Conservation (phyloP, 192 early-diverging fungal genomes). For the Geranomyces variabilis region DNA sequence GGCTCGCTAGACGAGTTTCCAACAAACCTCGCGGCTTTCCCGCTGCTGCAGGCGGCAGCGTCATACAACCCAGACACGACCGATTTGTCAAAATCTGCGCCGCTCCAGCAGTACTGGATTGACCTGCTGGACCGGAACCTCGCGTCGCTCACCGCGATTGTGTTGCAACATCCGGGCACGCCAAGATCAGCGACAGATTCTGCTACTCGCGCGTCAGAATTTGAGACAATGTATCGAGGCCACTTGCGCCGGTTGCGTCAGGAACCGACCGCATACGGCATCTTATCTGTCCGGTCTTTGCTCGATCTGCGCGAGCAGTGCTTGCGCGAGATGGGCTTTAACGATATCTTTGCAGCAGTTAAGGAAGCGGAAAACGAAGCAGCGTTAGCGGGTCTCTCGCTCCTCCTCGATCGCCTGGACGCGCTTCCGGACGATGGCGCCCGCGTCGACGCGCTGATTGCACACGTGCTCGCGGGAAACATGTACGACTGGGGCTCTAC, state of each 20-base stretch:
- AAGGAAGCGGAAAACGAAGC: conserved; percentile 69
- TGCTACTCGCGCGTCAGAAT: conserved; percentile 42
- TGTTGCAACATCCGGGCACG: conserved; percentile 44
- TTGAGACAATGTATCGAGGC: conserved; percentile 68
- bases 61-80: conserved; percentile 74
- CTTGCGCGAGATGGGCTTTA: conserved; percentile 78
- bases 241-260: conserved; percentile 66
- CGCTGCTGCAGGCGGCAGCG: conserved; percentile 56
- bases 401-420: conserved; percentile 55
- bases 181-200: conserved; percentile 8
- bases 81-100: conserved; percentile 54
- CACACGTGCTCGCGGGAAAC: conserved; percentile 78
- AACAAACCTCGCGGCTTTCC: conserved; percentile 56
- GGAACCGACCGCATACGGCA: conserved; percentile 75
- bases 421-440: conserved; percentile 37
- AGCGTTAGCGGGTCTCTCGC: conserved; percentile 58
- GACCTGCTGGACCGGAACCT: conserved; percentile 70
- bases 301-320: conserved; percentile 81
- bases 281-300: conserved; percentile 69
- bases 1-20: conserved; percentile 69
- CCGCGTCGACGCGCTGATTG: conserved; percentile 55
- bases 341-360: conserved; percentile 72
- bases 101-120: conserved; percentile 75
- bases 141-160: conserved; percentile 64
- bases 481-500: conserved; percentile 86